Evolutionary conservation across 805 yeast species (phyloP), one percentile per base, ranked within the genome.

Genomic region (Pichia insulana): DNA sequence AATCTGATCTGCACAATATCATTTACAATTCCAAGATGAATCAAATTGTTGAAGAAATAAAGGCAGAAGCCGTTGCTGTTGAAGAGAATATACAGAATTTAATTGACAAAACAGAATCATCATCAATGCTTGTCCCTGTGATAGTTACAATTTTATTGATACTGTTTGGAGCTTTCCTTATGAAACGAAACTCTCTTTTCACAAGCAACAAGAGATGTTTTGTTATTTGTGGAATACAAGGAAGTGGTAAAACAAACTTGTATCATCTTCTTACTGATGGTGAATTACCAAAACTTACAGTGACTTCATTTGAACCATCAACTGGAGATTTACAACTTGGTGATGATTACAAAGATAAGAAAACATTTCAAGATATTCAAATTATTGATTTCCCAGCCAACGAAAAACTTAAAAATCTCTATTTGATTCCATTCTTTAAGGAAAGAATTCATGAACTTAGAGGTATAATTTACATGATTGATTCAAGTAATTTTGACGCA

Each of bases 301-400:
- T 78, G 2, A 72, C 67, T 35, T 74, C 82, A 0, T 74, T 73
- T 46, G 73, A 68, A 40, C 67, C 73, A n/a, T 74, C 67, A 52
- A 43, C 55, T 19, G 64, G 59, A 7, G 49, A 53, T 9, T 61
- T 68, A 40, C 50, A 56, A 38, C 51, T 77, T n/a, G 31, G 26
- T 31, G 45, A 43, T 12, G 62, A 62, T 2, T 56, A 61, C 4
- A 57, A 47, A 8, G 64, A 48, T 37, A 63, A 55, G 51, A 38
- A 42, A 28, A 45, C 49, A 2, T 49, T 50, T 27, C 69, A 59
- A 44, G 62, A 54, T 43, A 71, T 65, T 54, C 75, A 71, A 47
- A 59, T 89, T 32, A 70, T 82, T 40, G 97, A 90, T 55, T 78
- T 78, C 48, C 98, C 98, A 2, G 96, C 97, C n/a, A 88, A 83